Base-by-base conservation (phyloP, 2,329 filamentous ascomycete species). In the Biscogniauxia marginata region DNA sequence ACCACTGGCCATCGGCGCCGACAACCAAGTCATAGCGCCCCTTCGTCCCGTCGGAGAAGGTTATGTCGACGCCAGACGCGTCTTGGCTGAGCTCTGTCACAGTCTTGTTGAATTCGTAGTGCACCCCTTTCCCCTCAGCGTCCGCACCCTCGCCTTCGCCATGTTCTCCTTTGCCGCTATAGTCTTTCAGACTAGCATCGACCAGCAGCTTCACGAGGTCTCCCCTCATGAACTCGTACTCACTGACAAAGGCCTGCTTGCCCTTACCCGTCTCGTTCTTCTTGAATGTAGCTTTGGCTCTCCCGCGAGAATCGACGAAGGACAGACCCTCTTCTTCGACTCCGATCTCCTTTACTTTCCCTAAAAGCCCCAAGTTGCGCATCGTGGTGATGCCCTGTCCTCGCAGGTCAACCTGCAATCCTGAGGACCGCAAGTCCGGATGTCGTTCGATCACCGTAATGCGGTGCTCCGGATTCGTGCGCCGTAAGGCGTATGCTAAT, bases 1-100 rank as follows among this genome's bases (percentile, higher is more conserved):
- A 84, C 1, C 75, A 72, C 18, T 79, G 74, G 0, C 83, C 83
- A 56, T 85, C 83, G 2, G 81, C 80, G 3, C 77, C 81, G 45
- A 85, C 74, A 0, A 85, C 63, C 0, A 85, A 62, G 57, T 85
- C 82, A 59, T 73, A 85, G 2, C 65, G 67, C 19, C 74, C 73
- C 3, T 61, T 66, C 0, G 63, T 63, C 4, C 79, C 79, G 52
- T 81, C 74, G 2, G 72, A 73, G 52, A 84, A 77, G 21, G 48
- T 53, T 2, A 69, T 71, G 7, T 58, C 54, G 7, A 73, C 68
- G 1, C 52, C 53, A 20, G 39, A 53, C 8, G 57, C 64, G 8
- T 63, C 61, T n/a, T 74, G 66, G 22, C 63, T 61, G 45, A 71
- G 67, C 34, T 58, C 54, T 25, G 66, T 60, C 16, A 73, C 54